A percentile compares a stretch with the other conserved stretches of the same genome.
Evolutionary conservation across 2,329 filamentous ascomycete genomes (phyloP).

Genomic region (Colletotrichum endophyticum): DNA sequence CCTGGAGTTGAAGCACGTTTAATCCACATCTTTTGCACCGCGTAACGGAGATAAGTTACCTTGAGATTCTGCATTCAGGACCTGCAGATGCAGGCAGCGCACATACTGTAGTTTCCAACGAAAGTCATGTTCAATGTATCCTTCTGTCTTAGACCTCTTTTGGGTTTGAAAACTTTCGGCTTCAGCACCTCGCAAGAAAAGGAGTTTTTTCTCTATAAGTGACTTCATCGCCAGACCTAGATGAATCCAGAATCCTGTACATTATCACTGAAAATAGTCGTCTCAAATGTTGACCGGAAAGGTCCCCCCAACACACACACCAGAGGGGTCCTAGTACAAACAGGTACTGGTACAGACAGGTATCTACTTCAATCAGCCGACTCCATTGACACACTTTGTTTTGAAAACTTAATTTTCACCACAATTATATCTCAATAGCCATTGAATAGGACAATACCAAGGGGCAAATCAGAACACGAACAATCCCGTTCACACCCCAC

Average conservation of each 20-base stretch:
- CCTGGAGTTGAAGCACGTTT: not conserved
- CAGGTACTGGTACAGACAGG: not conserved
- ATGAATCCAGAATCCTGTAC: not conserved
- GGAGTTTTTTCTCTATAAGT: not conserved
- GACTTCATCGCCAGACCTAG: not conserved
- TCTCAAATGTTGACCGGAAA: not conserved
- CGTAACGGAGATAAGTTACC: not conserved
- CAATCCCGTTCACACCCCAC: not conserved
- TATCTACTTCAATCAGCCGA: not conserved
- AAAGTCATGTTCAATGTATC: not conserved
- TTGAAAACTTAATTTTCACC: not conserved
- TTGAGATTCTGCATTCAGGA: not conserved
- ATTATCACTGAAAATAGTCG: not conserved
- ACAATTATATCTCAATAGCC: not conserved
- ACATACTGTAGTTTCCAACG: not conserved
- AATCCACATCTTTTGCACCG: not conserved
- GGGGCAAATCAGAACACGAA: not conserved
- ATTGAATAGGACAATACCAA: not conserved
- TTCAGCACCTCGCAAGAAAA: not conserved
- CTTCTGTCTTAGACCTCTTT: not conserved
- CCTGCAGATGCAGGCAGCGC: not conserved
- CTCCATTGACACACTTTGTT: not conserved
- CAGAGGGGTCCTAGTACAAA: not conserved
- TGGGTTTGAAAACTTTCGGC: not conserved
- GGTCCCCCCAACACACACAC: not conserved